Conservation (phyloP, 495 filamentous ascomycete species). For the Zalerion maritima region DNA sequence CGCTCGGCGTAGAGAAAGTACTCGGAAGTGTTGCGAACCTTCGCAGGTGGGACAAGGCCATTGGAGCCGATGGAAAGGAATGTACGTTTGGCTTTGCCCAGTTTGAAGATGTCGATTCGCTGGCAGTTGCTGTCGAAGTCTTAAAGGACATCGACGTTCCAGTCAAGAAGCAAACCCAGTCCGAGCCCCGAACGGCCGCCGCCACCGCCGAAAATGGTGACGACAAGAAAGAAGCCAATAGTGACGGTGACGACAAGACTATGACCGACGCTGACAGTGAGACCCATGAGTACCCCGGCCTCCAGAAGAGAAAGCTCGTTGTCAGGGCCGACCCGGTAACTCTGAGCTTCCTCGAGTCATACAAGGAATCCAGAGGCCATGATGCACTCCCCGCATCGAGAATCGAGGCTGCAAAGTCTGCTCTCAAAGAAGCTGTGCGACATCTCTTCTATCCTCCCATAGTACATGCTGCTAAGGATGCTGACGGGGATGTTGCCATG, state of each 20-base stretch:
- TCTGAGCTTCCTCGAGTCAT: slow-evolving; percentile 66
- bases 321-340: slow-evolving; percentile 74
- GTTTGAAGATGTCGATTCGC: slow-evolving; percentile 82
- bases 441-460: slow-evolving; percentile 58
- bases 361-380: slow-evolving; percentile 47
- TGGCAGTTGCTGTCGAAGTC: slow-evolving; percentile 74
- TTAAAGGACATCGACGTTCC: slow-evolving; percentile 80
- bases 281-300: slow-evolving; percentile 41
- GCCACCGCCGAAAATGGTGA: too few relatives aligned
- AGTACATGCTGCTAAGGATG: slow-evolving; percentile 30
- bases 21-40: slow-evolving; percentile 64
- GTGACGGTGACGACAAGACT: slow-evolving; percentile 35
- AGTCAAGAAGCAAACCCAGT: slow-evolving; percentile 49
- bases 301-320: slow-evolving; percentile 56
- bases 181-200: too few relatives aligned
- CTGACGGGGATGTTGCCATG: slow-evolving; percentile 59
- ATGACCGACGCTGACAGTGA: too few relatives aligned
- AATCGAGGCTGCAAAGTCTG: slow-evolving; percentile 46
- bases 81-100: slow-evolving; percentile 93
- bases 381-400: slow-evolving; percentile 54
- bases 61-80: slow-evolving; percentile 53
- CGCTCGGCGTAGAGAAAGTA: slow-evolving; percentile 73
- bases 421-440: slow-evolving; percentile 49
- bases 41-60: slow-evolving; percentile 67
- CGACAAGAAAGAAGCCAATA: slow-evolving; percentile 15